Evolutionary conservation across 2,329 filamentous ascomycete species (phyloP).

Genomic region (Rhynchosporium agropyri): DNA sequence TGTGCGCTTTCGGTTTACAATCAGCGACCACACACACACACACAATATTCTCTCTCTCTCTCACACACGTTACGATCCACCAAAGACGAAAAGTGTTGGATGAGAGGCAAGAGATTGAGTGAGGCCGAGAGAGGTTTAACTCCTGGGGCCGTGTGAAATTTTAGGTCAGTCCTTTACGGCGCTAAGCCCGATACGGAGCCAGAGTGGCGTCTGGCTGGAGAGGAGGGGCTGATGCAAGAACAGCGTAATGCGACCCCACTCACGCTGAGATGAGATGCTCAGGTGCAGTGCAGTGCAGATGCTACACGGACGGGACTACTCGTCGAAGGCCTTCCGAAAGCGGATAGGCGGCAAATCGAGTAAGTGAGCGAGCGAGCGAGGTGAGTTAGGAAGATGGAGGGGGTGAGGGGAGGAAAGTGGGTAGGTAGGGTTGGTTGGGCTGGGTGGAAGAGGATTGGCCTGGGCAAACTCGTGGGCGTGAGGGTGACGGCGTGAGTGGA

Average conservation of each 20-base stretch:
- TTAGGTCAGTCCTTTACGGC: constrained; percentile 22
- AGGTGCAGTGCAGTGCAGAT: constrained; percentile 10
- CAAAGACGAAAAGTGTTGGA: constrained; percentile 23
- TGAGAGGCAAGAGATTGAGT: constrained; percentile 21
- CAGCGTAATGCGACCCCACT: constrained; percentile 29
- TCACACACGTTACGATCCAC: constrained; percentile 17
- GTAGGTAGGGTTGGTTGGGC: not conserved
- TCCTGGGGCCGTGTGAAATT: constrained; percentile 26
- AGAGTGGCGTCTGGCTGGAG: constrained; percentile 23
- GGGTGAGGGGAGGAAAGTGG: not conserved
- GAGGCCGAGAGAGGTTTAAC: constrained; percentile 34
- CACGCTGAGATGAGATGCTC: not conserved
- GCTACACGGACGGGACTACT: too few species aligned
- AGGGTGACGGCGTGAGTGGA: not conserved
- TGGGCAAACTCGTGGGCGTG: too few species aligned
- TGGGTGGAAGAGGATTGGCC: not conserved
- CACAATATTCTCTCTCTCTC: too few species aligned
- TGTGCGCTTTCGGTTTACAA: constrained; percentile 7
- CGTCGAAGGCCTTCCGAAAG: too few species aligned
- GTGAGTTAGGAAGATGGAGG: not conserved
- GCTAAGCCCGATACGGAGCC: constrained; percentile 26
- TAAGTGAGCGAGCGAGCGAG: not conserved
- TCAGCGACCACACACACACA: not conserved
- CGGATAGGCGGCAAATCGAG: not conserved
- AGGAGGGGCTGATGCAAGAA: constrained; percentile 30